These are phyloP conservation scores for Gossypium anomalum DNA, from an alignment of 345 rosid genomes.

Conservation along the genomic window DNA sequence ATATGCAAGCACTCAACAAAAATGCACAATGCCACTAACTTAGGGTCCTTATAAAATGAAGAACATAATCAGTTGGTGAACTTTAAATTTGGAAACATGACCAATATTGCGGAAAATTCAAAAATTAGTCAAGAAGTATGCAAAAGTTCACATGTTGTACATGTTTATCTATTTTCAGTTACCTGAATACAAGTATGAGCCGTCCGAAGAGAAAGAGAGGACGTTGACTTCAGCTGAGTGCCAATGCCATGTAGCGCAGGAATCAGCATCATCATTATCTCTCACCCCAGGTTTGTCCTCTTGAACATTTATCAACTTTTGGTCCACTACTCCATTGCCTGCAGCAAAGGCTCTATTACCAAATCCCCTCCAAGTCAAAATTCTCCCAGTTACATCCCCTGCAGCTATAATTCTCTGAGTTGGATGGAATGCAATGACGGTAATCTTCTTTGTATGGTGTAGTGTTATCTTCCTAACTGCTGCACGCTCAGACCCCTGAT, in stretches of 20 bases:
- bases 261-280: conserved; percentile 85
- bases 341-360: conserved; percentile 51
- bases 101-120: neutral
- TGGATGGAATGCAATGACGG: conserved; percentile 77
- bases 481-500: conserved; percentile 36
- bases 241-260: conserved; percentile 94
- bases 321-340: conserved; percentile 24
- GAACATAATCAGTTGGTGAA: neutral
- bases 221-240: conserved; percentile 67
- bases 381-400: conserved; percentile 90
- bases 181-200: conserved; percentile 89
- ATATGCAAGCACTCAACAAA: conserved; percentile 3
- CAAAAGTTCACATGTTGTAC: neutral
- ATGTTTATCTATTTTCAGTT: conserved; percentile 10
- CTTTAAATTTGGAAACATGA: neutral
- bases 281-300: conserved; percentile 92
- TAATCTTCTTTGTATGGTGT: conserved; percentile 77
- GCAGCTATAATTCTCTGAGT: conserved; percentile 72
- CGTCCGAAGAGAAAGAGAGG: conserved; percentile 86
- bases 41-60: conserved; percentile 1
- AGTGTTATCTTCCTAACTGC: conserved; percentile 51
- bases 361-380: conserved; percentile 83
- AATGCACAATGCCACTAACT: neutral
- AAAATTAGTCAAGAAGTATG: neutral
- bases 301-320: conserved; percentile 27